Evolutionary conservation across 192 early-diverging fungal genomes (phyloP), one percentile per base, ranked within the genome.

Genomic region (Diversispora epigaea): DNA sequence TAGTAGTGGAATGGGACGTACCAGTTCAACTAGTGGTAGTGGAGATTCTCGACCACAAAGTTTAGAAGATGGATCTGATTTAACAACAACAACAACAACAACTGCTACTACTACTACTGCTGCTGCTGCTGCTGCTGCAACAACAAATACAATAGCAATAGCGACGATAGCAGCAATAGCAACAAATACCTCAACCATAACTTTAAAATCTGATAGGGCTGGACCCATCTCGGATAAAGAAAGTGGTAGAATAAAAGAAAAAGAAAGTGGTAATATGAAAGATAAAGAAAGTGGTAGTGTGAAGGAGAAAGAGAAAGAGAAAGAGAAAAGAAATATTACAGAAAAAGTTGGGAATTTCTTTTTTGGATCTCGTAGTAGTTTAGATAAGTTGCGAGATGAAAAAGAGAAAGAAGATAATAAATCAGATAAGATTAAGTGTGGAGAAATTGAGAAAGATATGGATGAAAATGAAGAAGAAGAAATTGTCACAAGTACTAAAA

Each of bases 41-140:
- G 64, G 68, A 10, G 78, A 81, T 19, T 81, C 79, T 54, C 75
- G 83, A 50, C 83, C 83, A 1, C 77, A 72, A 14, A 84, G 83
- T 75, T 73, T 82, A 56, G 83, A 82, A 17, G 82, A 84, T 6
- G 62, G 71, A 39, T 1, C 39, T 14, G 77, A 78, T 22, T 40
- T 14, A 25, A n/a, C 8, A 19, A 15, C 71, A 64, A 45, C 32
- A 5, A 4, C 39, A 56, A 39, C 56, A n/a, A 45, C 41, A 8
- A 32, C 25, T 32, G 2, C 25, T 32, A 32, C 2, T n/a, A n/a
- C n/a, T n/a, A n/a, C n/a, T 32, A 2, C 25, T 32, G 25, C 25
- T 32, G 2, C 25, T 32, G 2, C 25, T 32, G 25, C 25, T 32
- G 25, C 25, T 32, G 2, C 25, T 32, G 2, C 25, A 32, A 32